Base-by-base conservation (phyloP, 1,139 yeast species). In the Taiozyma onychis region DNA sequence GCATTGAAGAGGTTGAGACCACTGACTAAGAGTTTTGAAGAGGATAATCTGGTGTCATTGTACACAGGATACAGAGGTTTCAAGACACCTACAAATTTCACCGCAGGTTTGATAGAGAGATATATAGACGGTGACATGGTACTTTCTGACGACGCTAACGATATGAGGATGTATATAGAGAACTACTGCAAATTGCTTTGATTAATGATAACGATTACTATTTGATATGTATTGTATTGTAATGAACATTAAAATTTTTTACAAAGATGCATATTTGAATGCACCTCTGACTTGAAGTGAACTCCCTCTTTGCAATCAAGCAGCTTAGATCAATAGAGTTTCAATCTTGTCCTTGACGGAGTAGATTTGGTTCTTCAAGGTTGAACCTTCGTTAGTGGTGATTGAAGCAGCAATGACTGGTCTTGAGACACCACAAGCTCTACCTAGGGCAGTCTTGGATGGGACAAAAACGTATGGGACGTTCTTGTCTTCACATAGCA, bases 361-460 rank as follows among this genome's bases (percentile, higher is more conserved):
- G 76, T 88, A 90, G 76, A 93, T 89, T 80, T 91, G 98, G 81
- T 79, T 88, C 83, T 90, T 90, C 78, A 95, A 87, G 66, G 97
- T 89, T 64, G 98, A 90, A 66, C 97, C 96, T 69, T 95, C 99
- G 77, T 95, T 93, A 61, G 99, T 83, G 69, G 99, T 95, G 70
- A 95, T 95, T 58, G 97, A 88, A 60, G 98, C 98, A 69, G 99
- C 96, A 71, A 93, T 91, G 55, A 95, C 99, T 61, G 99, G 98
- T 81, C 99, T 88, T 55, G 98, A 89, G 62, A 95, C 99, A 77
- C 99, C 99, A 79, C 99, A 93, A 66, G 99, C 98, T 80, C 99
- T 89, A 72, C 99, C 99, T 66, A 95, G 81, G 59, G 99, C 99
- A 66, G 95, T 86, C 81, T 93, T 93, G 65, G 98, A 90, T 61